Evolutionary conservation across 1,139 yeast species (phyloP).

Genomic region (Kurtzmaniella natalensis): DNA sequence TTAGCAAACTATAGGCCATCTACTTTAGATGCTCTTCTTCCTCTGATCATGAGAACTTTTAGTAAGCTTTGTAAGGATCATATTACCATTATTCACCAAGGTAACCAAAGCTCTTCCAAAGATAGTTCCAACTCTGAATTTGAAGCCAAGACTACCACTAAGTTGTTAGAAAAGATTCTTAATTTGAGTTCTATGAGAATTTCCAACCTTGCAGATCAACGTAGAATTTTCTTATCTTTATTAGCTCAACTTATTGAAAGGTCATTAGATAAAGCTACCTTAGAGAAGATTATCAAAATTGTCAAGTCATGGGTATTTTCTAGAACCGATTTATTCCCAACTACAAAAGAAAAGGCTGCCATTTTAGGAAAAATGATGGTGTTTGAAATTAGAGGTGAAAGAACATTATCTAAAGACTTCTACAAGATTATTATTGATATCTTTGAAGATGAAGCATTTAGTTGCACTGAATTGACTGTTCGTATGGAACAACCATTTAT

Average conservation of each 20-base stretch:
- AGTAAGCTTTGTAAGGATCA: slow-evolving; percentile 89
- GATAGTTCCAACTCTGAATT: slow-evolving; percentile 43
- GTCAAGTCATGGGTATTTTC: slow-evolving; percentile 90
- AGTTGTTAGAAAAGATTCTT: slow-evolving; percentile 68
- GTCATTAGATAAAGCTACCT: slow-evolving; percentile 70
- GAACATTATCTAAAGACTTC: slow-evolving; percentile 72
- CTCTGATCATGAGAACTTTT: slow-evolving; percentile 78
- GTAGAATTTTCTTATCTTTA: slow-evolving; percentile 80
- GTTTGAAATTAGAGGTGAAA: slow-evolving; percentile 83
- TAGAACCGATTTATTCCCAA: slow-evolving; percentile 80
- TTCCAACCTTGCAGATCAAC: slow-evolving; percentile 83
- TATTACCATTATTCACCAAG: slow-evolving; percentile 62
- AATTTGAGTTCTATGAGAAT: slow-evolving; percentile 79
- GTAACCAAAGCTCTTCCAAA: slow-evolving; percentile 28
- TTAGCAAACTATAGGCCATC: slow-evolving; percentile 71
- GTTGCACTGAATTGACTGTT: slow-evolving; percentile 86
- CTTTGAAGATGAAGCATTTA: slow-evolving; percentile 75
- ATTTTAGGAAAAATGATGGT: slow-evolving; percentile 91
- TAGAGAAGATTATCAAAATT: slow-evolving; percentile 71
- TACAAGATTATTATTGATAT: slow-evolving; percentile 85
- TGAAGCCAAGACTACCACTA: slow-evolving; percentile 77
- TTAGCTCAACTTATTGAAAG: slow-evolving; percentile 89
- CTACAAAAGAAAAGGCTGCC: slow-evolving; percentile 95
- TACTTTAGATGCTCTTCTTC: slow-evolving; percentile 68
- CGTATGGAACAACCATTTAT: slow-evolving; percentile 96